phyloP scores from a whole-genome alignment of 805 yeast species.

The Ogataea henricii region DNA sequence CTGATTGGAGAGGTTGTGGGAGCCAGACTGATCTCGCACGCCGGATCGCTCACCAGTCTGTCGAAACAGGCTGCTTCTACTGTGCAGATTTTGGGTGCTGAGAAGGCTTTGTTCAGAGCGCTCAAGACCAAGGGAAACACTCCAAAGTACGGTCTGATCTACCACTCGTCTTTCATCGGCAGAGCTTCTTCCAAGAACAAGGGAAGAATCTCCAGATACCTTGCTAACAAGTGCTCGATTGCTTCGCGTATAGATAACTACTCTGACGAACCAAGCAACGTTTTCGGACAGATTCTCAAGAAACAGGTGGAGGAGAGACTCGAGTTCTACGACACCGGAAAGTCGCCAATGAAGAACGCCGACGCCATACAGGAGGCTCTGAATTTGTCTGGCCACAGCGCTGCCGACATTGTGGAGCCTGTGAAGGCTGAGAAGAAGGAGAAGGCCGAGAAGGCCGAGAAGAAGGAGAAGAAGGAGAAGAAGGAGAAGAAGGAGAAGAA shows the following conservation, averaged over 20 bases:
- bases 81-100: slow-evolving; percentile 97
- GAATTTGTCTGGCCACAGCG: slow-evolving; percentile 51
- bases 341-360: slow-evolving; percentile 92
- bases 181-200: slow-evolving; percentile 94
- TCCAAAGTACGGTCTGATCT: slow-evolving; percentile 93
- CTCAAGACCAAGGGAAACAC: slow-evolving; percentile 95
- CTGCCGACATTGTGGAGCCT: slow-evolving; percentile 33
- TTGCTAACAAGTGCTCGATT: slow-evolving; percentile 98
- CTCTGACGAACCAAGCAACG: slow-evolving; percentile 89
- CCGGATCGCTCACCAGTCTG: slow-evolving; percentile 94
- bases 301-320: slow-evolving; percentile 98
- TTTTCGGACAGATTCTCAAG: slow-evolving; percentile 87
- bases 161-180: slow-evolving; percentile 93
- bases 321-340: slow-evolving; percentile 93
- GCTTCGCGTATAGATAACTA: slow-evolving; percentile 98
- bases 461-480: slow-evolving; percentile 34
- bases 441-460: slow-evolving; percentile 48
- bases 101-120: slow-evolving; percentile 94
- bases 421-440: slow-evolving; percentile 42
- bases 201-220: slow-evolving; percentile 97
- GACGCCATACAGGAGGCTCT: slow-evolving; percentile 94
- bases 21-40: slow-evolving; percentile 96
- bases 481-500: slow-evolving; percentile 39
- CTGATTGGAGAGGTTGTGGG: slow-evolving; percentile 99
- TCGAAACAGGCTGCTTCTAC: slow-evolving; percentile 99